These are phyloP conservation scores for Paulownia fortunei DNA, from an alignment of 257 asterid genomes.

Conservation along the genomic window DNA sequence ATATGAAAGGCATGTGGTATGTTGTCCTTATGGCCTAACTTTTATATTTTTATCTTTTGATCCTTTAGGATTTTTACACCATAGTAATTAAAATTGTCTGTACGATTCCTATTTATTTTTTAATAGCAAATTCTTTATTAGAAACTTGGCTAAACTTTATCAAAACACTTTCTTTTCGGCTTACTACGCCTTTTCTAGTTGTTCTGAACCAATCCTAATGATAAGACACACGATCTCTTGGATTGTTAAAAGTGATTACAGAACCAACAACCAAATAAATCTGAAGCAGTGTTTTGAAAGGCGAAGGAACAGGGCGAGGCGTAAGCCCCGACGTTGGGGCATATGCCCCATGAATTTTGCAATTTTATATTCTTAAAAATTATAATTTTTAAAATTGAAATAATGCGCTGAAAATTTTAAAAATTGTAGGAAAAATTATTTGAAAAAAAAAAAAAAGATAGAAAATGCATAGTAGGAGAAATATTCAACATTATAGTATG, in stretches of 20 bases:
- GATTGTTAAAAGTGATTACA: neutral
- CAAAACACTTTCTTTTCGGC: neutral
- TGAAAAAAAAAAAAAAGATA: no score
- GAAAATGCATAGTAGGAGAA: no score
- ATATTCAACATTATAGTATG: no score
- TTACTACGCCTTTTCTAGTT: neutral
- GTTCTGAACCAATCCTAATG: neutral
- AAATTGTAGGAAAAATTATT: no score
- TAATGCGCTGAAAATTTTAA: no score
- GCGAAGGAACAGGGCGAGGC: no score
- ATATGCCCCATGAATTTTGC: no score
- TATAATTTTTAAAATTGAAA: no score
- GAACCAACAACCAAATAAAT: neutral
- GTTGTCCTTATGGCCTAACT: slow-evolving; percentile 28
- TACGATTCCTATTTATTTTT: neutral
- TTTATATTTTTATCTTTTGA: neutral
- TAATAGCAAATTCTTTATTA: neutral
- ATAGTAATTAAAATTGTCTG: neutral
- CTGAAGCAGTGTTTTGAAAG: no score
- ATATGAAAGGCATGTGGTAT: slow-evolving; percentile 88
- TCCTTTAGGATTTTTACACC: neutral
- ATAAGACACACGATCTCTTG: neutral
- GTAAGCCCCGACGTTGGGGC: neutral
- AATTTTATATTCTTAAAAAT: no score
- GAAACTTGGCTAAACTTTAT: neutral